Evolutionary conservation across 805 yeast species (phyloP), one percentile per base, ranked within the genome.

Genomic region (Metschnikowia matae): DNA sequence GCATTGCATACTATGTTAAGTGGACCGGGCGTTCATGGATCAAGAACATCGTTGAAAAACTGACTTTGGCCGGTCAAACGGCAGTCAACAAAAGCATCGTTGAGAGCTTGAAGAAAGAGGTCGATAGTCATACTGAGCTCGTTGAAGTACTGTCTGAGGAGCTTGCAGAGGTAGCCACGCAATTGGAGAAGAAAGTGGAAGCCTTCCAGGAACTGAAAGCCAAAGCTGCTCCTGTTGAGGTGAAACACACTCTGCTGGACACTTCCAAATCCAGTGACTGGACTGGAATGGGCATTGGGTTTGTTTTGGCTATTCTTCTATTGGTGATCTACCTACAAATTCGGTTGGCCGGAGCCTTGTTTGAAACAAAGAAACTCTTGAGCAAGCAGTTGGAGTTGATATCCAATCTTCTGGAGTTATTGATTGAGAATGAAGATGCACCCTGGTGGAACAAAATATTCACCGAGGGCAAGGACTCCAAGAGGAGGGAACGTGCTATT

Each of bases 1-100:
- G 70, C 40, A 67, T 87, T n/a, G 79, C 90, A n/a, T 87, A 79
- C 64, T 80, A 81, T 71, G 78, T 92, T 38, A 85, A 87, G 42
- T 94, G 99, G 99, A 81, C 86, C 0, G 96, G 94, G 2, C 79
- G 85, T 47, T 86, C 89, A 43, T 86, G 92, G 91, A 79, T 87
- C 53, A 85, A 84, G 62, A 79, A 83, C 21, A 85, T 89, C 0
- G 82, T 87, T 52, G 94, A 87, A 61, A 84, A 78, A 50, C 89
- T 88, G 48, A 75, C 90, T 1, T 79, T 83, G 55, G 81, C 82
- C 38, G 94, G 92, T 8, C 91, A 87, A 53, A 79, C 79, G 49
- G 83, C 80, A 4, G 84, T 83, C 3, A 79, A 87, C 11, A 75
- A 73, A 45, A 69, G 71, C 2, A 54, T 83, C 57, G 68, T 81